phyloP scores from a whole-genome alignment of 371 early-diverging fungal genomes.

The Mortierella sp. region DNA sequence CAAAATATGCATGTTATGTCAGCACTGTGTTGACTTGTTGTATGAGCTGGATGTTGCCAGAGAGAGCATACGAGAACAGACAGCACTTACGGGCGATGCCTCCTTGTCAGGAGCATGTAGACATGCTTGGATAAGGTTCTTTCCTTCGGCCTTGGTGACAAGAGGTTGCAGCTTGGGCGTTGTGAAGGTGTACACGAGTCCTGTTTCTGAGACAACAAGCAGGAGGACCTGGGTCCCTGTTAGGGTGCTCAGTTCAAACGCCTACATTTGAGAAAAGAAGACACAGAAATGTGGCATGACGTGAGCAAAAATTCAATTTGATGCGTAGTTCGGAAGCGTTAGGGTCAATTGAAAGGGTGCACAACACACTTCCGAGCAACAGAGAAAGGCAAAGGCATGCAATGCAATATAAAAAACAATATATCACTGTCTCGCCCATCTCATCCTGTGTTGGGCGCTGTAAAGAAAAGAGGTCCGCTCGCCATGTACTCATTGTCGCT shows the following conservation, averaged over 20 bases:
- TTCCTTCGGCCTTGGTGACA: slow-evolving; percentile 94
- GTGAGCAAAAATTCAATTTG: not conserved
- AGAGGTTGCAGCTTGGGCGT: slow-evolving; percentile 97
- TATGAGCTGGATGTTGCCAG: too few relatives aligned
- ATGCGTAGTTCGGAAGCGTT: slow-evolving; percentile 1
- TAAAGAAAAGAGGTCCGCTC: not conserved
- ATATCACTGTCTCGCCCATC: slow-evolving; percentile 9
- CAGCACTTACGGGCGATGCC: slow-evolving; percentile 36
- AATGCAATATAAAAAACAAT: slow-evolving; percentile 2
- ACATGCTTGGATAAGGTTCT: slow-evolving; percentile 95
- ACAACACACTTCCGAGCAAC: not conserved
- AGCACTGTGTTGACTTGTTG: not conserved
- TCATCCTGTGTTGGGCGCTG: not conserved
- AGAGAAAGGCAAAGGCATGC: not conserved
- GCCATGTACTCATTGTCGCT: not conserved
- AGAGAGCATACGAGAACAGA: not conserved
- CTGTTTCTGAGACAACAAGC: slow-evolving; percentile 97
- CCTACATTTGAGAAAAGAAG: slow-evolving; percentile 74
- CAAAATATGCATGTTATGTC: not conserved
- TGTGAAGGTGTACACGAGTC: slow-evolving; percentile 98
- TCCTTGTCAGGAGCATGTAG: slow-evolving; percentile 87
- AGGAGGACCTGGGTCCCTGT: slow-evolving; percentile 98
- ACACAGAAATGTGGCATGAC: slow-evolving; percentile 7
- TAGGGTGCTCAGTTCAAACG: slow-evolving; percentile 95
- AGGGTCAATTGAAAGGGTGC: slow-evolving; percentile 11